A percentile compares a stretch with the other conserved stretches of the same genome.
Evolutionary conservation across 2,329 filamentous ascomycete genomes (phyloP).

Genomic region (Didymella segeticola): DNA sequence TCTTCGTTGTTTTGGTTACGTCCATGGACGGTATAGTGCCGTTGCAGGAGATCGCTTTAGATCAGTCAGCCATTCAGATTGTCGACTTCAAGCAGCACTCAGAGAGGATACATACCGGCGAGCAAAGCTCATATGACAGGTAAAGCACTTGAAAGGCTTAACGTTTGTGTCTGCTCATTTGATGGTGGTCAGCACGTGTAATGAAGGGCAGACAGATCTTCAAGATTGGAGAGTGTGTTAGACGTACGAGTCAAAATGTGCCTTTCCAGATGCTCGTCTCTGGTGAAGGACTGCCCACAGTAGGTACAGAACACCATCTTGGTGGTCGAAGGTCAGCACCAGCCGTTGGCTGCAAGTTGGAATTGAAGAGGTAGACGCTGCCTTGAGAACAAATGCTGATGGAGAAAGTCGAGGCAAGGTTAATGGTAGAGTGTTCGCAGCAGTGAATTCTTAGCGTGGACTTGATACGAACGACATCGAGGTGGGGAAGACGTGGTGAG

Average conservation of each 20-base stretch:
- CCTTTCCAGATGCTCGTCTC: constrained; percentile 60
- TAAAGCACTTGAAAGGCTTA: constrained; percentile 63
- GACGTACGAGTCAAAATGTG: constrained; percentile 60
- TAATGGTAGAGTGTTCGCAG: constrained; percentile 1
- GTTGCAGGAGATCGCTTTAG: constrained; percentile 58
- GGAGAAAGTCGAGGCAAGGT: constrained; percentile 3
- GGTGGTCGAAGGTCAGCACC: constrained; percentile 2
- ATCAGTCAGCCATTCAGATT: constrained; percentile 19
- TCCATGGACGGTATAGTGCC: constrained; percentile 61
- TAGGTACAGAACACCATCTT: constrained; percentile 62
- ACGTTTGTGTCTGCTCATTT: constrained; percentile 57
- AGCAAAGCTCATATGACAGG: constrained; percentile 62
- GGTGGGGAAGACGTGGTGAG: constrained; percentile 13
- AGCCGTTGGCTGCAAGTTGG: constrained; percentile 4
- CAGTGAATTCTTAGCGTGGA: constrained; percentile 16
- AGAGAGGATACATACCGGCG: constrained; percentile 51
- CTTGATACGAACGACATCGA: constrained; percentile 21
- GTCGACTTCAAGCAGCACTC: constrained; percentile 2
- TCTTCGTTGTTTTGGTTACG: constrained; percentile 59
- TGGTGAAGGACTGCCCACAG: constrained; percentile 60
- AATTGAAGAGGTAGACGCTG: constrained; percentile 11
- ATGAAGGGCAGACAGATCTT: background rate
- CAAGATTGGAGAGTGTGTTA: background rate
- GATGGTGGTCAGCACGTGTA: constrained; percentile 15
- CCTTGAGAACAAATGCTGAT: constrained; percentile 2